Percentiles rank a stretch among this genome's conserved stretches.
These are phyloP conservation scores for Dittrichia graveolens DNA, from an alignment of 129 eudicot species.

Conservation along the genomic window DNA sequence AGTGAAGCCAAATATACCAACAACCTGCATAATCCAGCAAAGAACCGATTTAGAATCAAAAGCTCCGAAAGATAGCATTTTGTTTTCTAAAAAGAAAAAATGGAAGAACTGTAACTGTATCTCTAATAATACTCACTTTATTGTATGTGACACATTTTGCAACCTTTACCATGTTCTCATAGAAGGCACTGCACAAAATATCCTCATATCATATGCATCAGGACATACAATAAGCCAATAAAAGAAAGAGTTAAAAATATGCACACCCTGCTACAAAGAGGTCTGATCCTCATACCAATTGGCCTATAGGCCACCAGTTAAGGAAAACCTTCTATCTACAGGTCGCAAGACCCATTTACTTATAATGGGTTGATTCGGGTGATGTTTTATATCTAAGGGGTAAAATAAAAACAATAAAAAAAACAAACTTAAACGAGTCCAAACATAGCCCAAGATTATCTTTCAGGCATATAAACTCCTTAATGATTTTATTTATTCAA, in stretches of 20 bases:
- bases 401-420: not conserved
- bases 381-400: not conserved
- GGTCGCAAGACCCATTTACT: not conserved
- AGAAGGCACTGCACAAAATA: slow-evolving; percentile 63
- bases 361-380: not conserved
- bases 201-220: slow-evolving; percentile 13
- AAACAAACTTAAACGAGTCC: not conserved
- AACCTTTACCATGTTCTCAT: slow-evolving; percentile 88
- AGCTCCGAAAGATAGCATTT: not conserved
- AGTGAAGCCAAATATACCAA: slow-evolving; percentile 86
- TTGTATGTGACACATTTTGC: slow-evolving; percentile 87
- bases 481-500: not conserved
- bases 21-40: slow-evolving; percentile 52
- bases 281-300: not conserved
- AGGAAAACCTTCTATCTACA: not conserved
- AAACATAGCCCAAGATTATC: not conserved
- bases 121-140: slow-evolving; percentile 48
- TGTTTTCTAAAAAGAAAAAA: not conserved
- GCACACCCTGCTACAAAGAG: not conserved
- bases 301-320: not conserved
- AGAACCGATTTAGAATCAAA: slow-evolving; percentile 1
- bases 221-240: slow-evolving; percentile 1
- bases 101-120: not conserved
- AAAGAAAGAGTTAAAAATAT: not conserved
- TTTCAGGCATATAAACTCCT: not conserved